Conservation (phyloP, 225 moss, liverwort and hornwort species). For the Rhytidiadelphus loreus region DNA sequence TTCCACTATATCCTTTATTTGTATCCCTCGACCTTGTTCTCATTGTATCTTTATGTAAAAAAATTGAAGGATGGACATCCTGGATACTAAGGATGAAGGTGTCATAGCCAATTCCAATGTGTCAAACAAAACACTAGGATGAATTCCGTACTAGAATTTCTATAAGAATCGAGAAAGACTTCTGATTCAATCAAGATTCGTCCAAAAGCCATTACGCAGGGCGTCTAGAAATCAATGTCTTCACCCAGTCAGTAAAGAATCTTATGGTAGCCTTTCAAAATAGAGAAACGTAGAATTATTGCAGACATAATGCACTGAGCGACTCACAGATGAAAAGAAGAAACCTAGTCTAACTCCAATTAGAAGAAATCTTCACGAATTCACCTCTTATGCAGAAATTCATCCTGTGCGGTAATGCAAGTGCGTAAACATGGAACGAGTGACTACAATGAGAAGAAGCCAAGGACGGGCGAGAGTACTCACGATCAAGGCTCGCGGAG, state of each 20-base stretch:
- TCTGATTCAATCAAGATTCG: neutral
- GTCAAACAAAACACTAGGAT: too few relatives aligned
- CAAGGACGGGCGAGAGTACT: neutral
- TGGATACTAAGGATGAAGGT: neutral
- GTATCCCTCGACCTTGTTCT: neutral
- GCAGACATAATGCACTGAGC: neutral
- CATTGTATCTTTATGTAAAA: neutral
- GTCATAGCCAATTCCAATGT: neutral
- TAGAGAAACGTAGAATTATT: neutral
- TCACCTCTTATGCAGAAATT: neutral
- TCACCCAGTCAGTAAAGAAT: neutral
- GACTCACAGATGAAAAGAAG: neutral
- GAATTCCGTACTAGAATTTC: neutral
- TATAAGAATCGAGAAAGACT: neutral
- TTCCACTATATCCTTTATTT: too few relatives aligned
- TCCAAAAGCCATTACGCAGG: neutral
- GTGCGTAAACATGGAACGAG: neutral
- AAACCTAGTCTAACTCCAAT: neutral
- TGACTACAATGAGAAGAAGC: neutral
- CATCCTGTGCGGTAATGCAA: neutral
- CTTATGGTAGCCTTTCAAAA: neutral
- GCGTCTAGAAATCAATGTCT: neutral
- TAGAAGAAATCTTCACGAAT: neutral
- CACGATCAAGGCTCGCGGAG: slow-evolving; percentile 40
- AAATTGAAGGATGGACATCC: neutral